Evolutionary conservation across 2,329 filamentous ascomycete genomes (phyloP).

Genomic region (Apiospora marii): DNA sequence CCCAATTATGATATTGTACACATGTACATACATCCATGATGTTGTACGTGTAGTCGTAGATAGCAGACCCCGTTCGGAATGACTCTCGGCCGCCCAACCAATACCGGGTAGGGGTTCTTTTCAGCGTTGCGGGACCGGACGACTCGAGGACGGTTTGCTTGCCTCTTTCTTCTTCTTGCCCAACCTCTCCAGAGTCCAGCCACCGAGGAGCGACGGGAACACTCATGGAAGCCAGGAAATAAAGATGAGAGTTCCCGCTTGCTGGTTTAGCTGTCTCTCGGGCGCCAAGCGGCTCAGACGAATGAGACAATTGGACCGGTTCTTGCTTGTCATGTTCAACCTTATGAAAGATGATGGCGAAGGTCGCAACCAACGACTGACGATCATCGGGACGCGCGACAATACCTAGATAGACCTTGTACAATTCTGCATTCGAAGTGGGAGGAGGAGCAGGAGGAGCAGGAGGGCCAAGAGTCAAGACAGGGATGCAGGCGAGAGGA

Average conservation of each 20-base stretch:
- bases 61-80: slow-evolving; percentile 15
- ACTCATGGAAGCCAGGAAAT: slow-evolving; percentile 4
- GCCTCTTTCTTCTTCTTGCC: not conserved
- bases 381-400: slow-evolving; percentile 15
- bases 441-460: not conserved
- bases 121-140: slow-evolving; percentile 22
- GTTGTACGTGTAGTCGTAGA: not conserved
- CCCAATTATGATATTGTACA: not conserved
- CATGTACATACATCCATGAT: not conserved
- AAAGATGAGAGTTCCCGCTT: slow-evolving; percentile 14
- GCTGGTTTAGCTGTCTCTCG: slow-evolving; percentile 6
- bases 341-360: slow-evolving; percentile 2
- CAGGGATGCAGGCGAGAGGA: slow-evolving; percentile 15
- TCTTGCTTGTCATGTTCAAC: slow-evolving; percentile 15
- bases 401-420: not conserved
- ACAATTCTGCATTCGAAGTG: not conserved
- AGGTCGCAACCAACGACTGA: slow-evolving; percentile 14
- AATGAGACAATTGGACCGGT: slow-evolving; percentile 2
- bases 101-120: slow-evolving; percentile 21
- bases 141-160: slow-evolving; percentile 14
- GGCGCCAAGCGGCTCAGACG: slow-evolving; percentile 3
- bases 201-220: slow-evolving; percentile 15
- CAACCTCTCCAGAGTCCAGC: slow-evolving; percentile 20
- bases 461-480: slow-evolving; percentile 2
- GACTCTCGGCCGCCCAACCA: slow-evolving; percentile 21